Evolutionary conservation across 495 filamentous ascomycete species (phyloP), one percentile per base, ranked within the genome.

Genomic region (Aspergillus cavernicola): DNA sequence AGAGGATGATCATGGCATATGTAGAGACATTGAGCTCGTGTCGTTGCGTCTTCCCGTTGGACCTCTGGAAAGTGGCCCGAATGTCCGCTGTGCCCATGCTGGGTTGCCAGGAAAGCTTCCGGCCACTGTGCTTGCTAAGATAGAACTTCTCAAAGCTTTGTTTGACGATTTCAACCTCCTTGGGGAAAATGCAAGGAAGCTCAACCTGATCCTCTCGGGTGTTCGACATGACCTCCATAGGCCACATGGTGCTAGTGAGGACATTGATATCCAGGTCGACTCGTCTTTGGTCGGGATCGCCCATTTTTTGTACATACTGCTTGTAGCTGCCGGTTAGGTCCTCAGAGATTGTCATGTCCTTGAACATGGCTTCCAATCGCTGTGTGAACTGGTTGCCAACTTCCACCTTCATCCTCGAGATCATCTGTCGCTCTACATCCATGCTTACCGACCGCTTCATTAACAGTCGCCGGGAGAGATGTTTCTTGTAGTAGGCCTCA

Each of bases 401-500:
- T 66, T 96, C 92, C 58, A 91, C 79, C 73, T 96, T 96, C 89
- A 99, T 95, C 52, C 92, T 85, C 2, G 84, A 87, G 40, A 97
- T 95, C 86, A 99, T 96, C 57, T 92, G 86, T 62, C 92, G 88
- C 71, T 99, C 93, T 0, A 86, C 86, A 63, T 96, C 91, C 62
- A 87, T 87, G 61, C 88, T 95, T 51, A 90, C 81, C 1, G 90
- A 89, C 45, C 90, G 90, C 58, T 85, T 85, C 79, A 90, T 88
- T 18, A 99, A 73, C 35, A 99, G 71, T 12, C 95, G 81, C 48
- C 86, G 82, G 28, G 88, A 90, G 0, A 99, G 79, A 72, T 99
- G 93, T 65, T 96, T 97, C 74, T 97, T 97, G 73, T 97, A 97
- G 70, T 99, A 97, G 2, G 88, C 79, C 67, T 99, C 95, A 53